A percentile compares a stretch with the other conserved stretches of the same genome.
Evolutionary conservation across 2,329 filamentous ascomycete species (phyloP).

Genomic region (Talaromyces sp.): DNA sequence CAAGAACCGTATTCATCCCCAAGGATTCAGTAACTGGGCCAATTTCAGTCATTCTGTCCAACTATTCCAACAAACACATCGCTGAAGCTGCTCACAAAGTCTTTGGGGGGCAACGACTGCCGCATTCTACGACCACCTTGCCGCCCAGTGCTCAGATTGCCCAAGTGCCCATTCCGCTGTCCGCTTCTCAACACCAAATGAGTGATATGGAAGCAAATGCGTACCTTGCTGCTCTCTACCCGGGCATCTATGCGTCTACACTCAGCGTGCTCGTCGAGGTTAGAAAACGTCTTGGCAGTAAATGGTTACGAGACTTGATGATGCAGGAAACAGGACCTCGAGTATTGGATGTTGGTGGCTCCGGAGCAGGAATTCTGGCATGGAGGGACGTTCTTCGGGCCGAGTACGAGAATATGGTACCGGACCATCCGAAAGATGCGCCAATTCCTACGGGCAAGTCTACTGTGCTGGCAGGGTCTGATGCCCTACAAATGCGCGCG

Average conservation of each 20-base stretch:
- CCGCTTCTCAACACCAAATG: conserved; percentile 57
- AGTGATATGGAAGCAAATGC: conserved; percentile 59
- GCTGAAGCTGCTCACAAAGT: conserved; percentile 65
- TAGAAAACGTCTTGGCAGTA: conserved; percentile 56
- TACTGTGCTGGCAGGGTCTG: conserved; percentile 75
- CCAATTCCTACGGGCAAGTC: conserved; percentile 60
- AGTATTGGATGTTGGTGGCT: conserved; percentile 61
- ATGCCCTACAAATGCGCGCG: conserved; percentile 69
- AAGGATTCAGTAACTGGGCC: conserved; percentile 66
- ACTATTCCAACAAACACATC: conserved; percentile 71
- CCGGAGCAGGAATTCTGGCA: conserved; percentile 59
- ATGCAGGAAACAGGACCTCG: conserved; percentile 55
- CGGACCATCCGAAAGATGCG: conserved; percentile 39
- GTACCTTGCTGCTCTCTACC: conserved; percentile 58
- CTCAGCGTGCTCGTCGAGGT: conserved; percentile 58
- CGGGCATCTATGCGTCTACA: conserved; percentile 58
- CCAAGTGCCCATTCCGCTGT: conserved; percentile 57
- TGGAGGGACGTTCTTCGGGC: conserved; percentile 70
- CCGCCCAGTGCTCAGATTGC: conserved; percentile 47
- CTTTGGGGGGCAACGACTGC: conserved; percentile 74
- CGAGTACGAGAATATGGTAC: conserved; percentile 70
- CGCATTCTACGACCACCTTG: conserved; percentile 72
- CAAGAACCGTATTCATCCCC: conserved; percentile 73
- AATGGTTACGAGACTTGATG: conserved; percentile 57
- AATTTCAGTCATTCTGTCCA: conserved; percentile 64